Conservation (phyloP, 257 asterid species). For the Solanum habrochaites region DNA sequence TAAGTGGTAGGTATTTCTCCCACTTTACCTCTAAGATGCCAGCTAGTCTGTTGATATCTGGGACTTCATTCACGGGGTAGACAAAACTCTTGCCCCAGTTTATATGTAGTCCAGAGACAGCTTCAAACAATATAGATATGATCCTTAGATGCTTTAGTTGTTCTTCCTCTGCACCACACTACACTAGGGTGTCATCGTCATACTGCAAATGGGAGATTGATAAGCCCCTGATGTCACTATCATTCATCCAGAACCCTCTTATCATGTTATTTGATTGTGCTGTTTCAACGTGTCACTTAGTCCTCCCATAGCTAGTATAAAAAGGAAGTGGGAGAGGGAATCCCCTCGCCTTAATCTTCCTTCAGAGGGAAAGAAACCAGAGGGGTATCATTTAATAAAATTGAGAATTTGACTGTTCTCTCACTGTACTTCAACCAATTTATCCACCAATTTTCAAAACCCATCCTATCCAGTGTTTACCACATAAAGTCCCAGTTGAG, state of each 20-base stretch:
- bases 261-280: neutral
- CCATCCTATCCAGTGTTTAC: neutral
- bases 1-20: neutral
- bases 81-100: neutral
- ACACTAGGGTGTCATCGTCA: neutral
- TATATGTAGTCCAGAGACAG: neutral
- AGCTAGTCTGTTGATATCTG: neutral
- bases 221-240: neutral
- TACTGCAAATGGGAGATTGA: neutral
- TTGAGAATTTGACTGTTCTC: neutral
- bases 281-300: neutral
- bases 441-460: neutral
- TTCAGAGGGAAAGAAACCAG: neutral
- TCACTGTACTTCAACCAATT: neutral
- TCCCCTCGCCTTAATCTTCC: neutral
- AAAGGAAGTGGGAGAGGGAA: neutral
- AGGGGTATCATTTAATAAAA: neutral
- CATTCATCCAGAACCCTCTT: neutral
- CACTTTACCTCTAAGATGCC: neutral
- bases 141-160: neutral
- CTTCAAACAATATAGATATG: neutral
- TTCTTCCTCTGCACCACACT: neutral
- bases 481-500: neutral
- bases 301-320: neutral
- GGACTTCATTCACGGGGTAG: neutral